Evolutionary conservation across 768 basidiomycete species (phyloP), one percentile per base, ranked within the genome.

Genomic region (Kwoniella botswanensis): DNA sequence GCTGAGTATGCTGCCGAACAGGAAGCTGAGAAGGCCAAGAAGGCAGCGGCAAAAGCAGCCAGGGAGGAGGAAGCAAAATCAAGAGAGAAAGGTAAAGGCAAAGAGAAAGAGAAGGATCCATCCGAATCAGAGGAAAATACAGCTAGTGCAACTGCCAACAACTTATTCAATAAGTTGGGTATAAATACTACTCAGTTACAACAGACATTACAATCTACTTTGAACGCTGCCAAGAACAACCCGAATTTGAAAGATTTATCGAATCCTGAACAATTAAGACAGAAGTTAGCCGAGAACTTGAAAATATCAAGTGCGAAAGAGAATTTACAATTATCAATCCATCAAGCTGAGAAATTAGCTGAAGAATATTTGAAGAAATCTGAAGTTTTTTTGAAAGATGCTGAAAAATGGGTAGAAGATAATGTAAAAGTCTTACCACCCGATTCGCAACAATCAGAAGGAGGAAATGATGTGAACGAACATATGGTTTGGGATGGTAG

Each of bases 351-450:
- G 75, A 85, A 83, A 70, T 76, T 85, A 71, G 92, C 92, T 6
- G 93, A 93, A 81, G 93, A 92, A 75, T 93, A 93, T 79, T 88
- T 91, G 41, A 89, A 90, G 76, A 91, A 89, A 85, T 78, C 83
- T 26, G 82, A 85, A 67, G 80, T 78, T 42, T 77, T 82, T 54
- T 71, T 81, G 13, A 71, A 78, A 62, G 84, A 84, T 22, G 91
- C 89, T 2, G 87, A 87, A 24, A 85, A 85, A 53, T 88, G 87
- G 82, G 75, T 92, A 76, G 90, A 89, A 63, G 94, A 98, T 61
- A 93, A 93, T 12, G 93, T 98, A 76, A 95, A 94, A 82, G 91
- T 97, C 62, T 86, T 98, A 15, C 95, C 94, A 0, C 94, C 94
- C 1, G 90, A 91, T 46, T 87, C 87, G 55, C 84, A 79, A 0